Evolutionary conservation across 805 yeast species (phyloP).

Genomic region (Kluyveromyces dobzhanskii): DNA sequence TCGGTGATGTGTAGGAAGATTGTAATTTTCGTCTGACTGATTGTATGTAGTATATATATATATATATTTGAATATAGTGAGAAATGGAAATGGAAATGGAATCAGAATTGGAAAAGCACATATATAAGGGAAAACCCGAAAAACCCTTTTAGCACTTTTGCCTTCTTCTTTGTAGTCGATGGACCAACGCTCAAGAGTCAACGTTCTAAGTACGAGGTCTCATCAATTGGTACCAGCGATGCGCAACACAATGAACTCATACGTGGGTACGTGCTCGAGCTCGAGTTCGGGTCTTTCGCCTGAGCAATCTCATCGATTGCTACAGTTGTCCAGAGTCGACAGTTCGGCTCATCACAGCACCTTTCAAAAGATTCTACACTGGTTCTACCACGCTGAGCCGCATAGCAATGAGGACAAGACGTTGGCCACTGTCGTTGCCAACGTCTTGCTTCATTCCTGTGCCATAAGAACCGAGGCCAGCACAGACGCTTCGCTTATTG

Average conservation of each 20-base stretch:
- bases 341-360: neutral
- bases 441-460: conserved; percentile 6
- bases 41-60: no score
- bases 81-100: no score
- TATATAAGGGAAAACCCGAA: no score
- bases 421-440: conserved; percentile 7
- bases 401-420: neutral
- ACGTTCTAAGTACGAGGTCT: no score
- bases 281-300: neutral
- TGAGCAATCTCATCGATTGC: neutral
- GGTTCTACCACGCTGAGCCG: conserved; percentile 3
- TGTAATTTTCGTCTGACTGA: no score
- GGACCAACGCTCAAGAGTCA: no score
- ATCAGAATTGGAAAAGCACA: no score
- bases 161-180: no score
- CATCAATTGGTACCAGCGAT: no score
- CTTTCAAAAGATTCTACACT: conserved; percentile 3
- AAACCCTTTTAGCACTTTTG: no score
- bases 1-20: no score
- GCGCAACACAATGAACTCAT: neutral
- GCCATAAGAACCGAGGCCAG: conserved; percentile 2
- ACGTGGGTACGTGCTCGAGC: neutral
- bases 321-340: conserved; percentile 5
- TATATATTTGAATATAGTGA: no score
- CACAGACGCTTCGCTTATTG: neutral